Percentiles rank a stretch among this genome's conserved stretches.
These are phyloP conservation scores for Omphalea diandra DNA, from an alignment of 441 rosid species.

Conservation along the genomic window DNA sequence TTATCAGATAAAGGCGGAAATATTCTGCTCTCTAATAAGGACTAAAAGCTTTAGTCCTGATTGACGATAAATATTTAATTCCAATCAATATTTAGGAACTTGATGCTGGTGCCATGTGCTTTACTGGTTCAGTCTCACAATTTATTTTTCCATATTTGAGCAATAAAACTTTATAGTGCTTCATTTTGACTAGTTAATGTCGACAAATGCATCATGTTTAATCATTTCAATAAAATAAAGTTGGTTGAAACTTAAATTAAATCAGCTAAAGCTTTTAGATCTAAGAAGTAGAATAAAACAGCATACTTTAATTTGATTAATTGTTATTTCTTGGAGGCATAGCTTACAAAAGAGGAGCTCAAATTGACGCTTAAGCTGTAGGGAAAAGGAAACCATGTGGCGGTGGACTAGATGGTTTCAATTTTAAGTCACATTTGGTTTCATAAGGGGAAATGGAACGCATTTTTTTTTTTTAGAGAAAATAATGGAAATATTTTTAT, in stretches of 20 bases:
- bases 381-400: no score
- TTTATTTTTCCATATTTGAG: background rate
- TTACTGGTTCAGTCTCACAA: background rate
- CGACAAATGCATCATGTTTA: slow-evolving; percentile 36
- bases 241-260: slow-evolving; percentile 13
- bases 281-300: slow-evolving; percentile 12
- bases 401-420: no score
- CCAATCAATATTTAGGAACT: slow-evolving; percentile 19
- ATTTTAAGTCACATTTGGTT: no score
- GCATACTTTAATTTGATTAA: slow-evolving; percentile 2
- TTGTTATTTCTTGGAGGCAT: background rate
- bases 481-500: no score
- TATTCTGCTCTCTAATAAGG: slow-evolving; percentile 19
- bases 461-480: no score
- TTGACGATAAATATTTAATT: slow-evolving; percentile 15
- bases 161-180: no score
- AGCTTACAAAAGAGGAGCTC: slow-evolving; percentile 7
- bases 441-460: no score
- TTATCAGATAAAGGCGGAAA: slow-evolving; percentile 1
- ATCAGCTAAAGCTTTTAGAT: slow-evolving; percentile 12
- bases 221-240: slow-evolving; percentile 29
- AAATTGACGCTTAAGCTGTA: no score
- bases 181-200: slow-evolving; percentile 19
- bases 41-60: background rate
- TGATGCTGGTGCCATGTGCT: slow-evolving; percentile 22